phyloP scores from a whole-genome alignment of 1,284 basidiomycete species.

The Irpex sp. region DNA sequence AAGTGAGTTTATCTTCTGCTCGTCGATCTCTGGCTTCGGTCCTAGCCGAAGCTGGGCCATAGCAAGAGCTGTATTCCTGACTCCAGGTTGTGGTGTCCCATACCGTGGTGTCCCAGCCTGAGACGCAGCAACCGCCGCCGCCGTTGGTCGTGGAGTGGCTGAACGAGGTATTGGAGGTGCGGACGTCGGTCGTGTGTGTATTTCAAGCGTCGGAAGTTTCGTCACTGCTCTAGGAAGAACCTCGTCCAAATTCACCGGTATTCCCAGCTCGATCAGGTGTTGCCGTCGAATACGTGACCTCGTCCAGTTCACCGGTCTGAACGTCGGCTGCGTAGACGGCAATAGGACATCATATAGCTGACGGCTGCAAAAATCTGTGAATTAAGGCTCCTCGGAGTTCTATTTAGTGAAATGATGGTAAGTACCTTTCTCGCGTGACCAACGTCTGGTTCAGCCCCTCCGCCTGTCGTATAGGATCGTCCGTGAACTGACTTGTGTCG shows the following conservation, averaged over 20 bases:
- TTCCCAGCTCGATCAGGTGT: constrained; percentile 83
- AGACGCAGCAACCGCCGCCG: constrained; percentile 30
- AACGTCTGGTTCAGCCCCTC: constrained; percentile 78
- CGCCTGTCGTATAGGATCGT: constrained; percentile 72
- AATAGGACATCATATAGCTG: constrained; percentile 66
- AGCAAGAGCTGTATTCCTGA: constrained; percentile 24
- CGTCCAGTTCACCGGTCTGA: constrained; percentile 86
- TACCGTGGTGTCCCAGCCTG: constrained; percentile 41
- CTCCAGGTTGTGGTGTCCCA: constrained; percentile 48
- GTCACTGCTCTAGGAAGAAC: constrained; percentile 70
- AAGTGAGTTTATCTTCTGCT: constrained; percentile 55
- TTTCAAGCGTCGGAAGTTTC: constrained; percentile 74
- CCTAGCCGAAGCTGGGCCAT: constrained; percentile 58
- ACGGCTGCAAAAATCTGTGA: constrained; percentile 49
- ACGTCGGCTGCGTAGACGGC: constrained; percentile 53
- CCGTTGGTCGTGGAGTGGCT: constrained; percentile 28
- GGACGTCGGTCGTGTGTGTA: constrained; percentile 76
- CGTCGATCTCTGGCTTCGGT: constrained; percentile 67
- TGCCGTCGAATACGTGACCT: constrained; percentile 83
- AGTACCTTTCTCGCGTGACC: constrained; percentile 67
- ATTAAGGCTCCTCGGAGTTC: constrained; percentile 16
- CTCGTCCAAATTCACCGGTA: constrained; percentile 92
- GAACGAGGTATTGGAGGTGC: constrained; percentile 62
- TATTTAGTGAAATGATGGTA: constrained; percentile 12
- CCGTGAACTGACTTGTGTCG: constrained; percentile 48